A percentile compares a stretch with the other conserved stretches of the same genome.
phyloP scores from a whole-genome alignment of 495 filamentous ascomycete species.

The Neurospora sp. region DNA sequence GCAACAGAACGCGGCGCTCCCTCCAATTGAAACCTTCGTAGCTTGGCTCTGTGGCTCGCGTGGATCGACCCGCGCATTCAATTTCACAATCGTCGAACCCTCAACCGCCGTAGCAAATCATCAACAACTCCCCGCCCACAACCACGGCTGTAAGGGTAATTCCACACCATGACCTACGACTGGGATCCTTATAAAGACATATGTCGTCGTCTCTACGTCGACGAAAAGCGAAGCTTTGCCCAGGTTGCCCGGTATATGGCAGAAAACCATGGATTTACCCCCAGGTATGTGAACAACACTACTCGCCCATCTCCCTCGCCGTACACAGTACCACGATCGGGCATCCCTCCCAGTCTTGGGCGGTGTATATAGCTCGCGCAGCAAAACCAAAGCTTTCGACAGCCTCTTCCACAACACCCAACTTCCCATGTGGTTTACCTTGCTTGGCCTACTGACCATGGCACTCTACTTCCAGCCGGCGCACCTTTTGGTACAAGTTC shows the following conservation, averaged over 20 bases:
- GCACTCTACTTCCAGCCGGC: constrained; percentile 42
- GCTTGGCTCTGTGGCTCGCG: background rate
- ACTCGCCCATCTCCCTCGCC: constrained; percentile 1
- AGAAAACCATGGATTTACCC: constrained; percentile 49
- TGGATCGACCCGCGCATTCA: background rate
- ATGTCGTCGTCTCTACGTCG: constrained; percentile 64
- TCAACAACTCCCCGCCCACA: background rate
- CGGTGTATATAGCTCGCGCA: background rate
- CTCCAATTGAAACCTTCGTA: background rate
- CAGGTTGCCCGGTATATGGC: constrained; percentile 57
- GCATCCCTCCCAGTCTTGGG: constrained; percentile 1
- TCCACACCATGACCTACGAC: constrained; percentile 54
- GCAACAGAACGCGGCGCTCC: background rate
- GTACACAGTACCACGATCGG: constrained; percentile 8
- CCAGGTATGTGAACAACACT: constrained; percentile 40
- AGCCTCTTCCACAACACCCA: background rate
- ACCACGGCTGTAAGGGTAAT: background rate
- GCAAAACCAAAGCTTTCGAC: background rate
- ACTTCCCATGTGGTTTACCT: background rate
- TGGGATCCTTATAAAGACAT: constrained; percentile 63
- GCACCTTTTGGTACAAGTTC: constrained; percentile 63
- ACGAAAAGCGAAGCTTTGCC: constrained; percentile 57
- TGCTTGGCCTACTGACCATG: constrained; percentile 7
- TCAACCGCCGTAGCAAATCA: background rate
- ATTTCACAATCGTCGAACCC: background rate